These are phyloP conservation scores for Astrocystis sublimbata DNA, from an alignment of 495 filamentous ascomycete species.

Conservation along the genomic window DNA sequence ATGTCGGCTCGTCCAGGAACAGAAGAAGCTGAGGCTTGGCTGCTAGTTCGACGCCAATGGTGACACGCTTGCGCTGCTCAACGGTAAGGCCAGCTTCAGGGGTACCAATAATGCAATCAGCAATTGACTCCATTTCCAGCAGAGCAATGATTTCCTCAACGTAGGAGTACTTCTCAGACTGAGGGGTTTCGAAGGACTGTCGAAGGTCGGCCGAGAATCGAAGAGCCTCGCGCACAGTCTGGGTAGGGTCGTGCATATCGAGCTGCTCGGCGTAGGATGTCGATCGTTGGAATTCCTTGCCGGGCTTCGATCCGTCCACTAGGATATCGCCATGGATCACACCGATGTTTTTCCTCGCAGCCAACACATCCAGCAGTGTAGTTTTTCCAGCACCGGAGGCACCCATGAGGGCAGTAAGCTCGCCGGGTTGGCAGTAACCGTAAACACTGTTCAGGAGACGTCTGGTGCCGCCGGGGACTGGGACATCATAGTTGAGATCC, in stretches of 20 bases:
- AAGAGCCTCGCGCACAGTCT: conserved; percentile 82
- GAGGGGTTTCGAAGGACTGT: conserved; percentile 68
- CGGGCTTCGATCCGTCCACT: conserved; percentile 68
- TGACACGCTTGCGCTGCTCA: conserved; percentile 88
- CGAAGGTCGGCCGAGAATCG: conserved; percentile 81
- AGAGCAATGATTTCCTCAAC: conserved; percentile 80
- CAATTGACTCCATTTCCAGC: conserved; percentile 80
- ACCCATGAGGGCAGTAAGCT: conserved; percentile 81
- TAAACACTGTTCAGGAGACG: conserved; percentile 70
- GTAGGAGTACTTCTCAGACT: conserved; percentile 75
- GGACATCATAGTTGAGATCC: conserved; percentile 76
- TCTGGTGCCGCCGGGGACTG: conserved; percentile 65
- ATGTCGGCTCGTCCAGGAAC: conserved; percentile 90
- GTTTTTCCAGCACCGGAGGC: conserved; percentile 88
- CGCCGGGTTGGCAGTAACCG: conserved; percentile 77
- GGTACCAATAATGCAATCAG: conserved; percentile 80
- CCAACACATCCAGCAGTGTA: conserved; percentile 77
- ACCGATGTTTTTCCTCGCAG: conserved; percentile 74
- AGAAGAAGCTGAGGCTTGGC: conserved; percentile 83
- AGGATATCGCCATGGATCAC: conserved; percentile 72
- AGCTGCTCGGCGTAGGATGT: conserved; percentile 80
- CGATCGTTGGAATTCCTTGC: conserved; percentile 73
- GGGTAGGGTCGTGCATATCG: conserved; percentile 75
- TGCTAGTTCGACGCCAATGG: conserved; percentile 85
- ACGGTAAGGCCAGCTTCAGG: conserved; percentile 79